A percentile compares a stretch with the other conserved stretches of the same genome.
These are phyloP conservation scores for Mortierella sp. DNA, from an alignment of 371 early-diverging fungal genomes.

Conservation along the genomic window DNA sequence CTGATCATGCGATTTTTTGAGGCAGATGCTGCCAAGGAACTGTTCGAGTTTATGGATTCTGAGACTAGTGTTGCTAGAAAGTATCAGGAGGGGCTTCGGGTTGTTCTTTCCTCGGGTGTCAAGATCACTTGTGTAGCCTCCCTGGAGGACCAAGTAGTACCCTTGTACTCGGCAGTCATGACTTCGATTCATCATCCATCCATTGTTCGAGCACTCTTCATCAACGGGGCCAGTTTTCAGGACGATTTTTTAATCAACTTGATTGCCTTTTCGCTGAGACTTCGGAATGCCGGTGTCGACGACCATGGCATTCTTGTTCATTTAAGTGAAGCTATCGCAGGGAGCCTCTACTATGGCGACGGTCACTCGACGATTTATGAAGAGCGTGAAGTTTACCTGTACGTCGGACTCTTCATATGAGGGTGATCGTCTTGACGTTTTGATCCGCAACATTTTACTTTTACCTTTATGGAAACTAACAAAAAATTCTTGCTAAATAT, in stretches of 20 bases:
- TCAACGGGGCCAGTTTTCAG: conserved; percentile 78
- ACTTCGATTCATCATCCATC: conserved; percentile 87
- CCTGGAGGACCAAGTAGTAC: conserved; percentile 95
- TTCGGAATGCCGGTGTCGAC: conserved; percentile 84
- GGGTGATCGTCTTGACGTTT: not conserved
- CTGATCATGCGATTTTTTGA: conserved; percentile 89
- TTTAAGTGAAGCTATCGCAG: conserved; percentile 85
- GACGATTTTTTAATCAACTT: conserved; percentile 89
- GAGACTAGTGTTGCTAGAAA: conserved; percentile 66
- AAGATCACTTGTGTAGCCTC: conserved; percentile 75
- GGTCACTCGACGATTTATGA: conserved; percentile 95
- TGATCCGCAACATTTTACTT: not conserved
- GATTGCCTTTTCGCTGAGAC: conserved; percentile 81
- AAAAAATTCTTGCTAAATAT: not conserved
- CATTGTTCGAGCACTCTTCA: conserved; percentile 87
- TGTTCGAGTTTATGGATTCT: conserved; percentile 92
- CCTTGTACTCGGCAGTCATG: conserved; percentile 90
- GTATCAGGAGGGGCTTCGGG: conserved; percentile 76
- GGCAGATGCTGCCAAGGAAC: conserved; percentile 89
- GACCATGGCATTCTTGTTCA: conserved; percentile 89
- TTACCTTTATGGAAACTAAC: not conserved
- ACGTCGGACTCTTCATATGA: conserved; percentile 12
- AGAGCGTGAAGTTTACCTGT: conserved; percentile 85
- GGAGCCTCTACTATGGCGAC: conserved; percentile 80
- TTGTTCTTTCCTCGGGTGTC: conserved; percentile 72